phyloP scores from a whole-genome alignment of 495 filamentous ascomycete species.

The Podospora appendiculata region DNA sequence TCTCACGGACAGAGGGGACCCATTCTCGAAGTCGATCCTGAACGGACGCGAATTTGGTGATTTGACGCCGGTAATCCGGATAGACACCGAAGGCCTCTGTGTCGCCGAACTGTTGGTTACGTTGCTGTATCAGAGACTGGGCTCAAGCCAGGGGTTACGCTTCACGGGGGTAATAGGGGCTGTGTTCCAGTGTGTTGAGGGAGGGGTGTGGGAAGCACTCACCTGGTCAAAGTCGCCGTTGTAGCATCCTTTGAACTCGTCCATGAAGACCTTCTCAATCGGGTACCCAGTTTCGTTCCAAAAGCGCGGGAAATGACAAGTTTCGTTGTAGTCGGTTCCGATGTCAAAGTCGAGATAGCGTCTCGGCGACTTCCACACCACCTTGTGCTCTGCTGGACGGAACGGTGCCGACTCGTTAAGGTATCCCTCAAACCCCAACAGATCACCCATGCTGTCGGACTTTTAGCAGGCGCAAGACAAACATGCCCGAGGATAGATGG shows the following conservation, averaged over 20 bases:
- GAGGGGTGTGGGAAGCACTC: neutral
- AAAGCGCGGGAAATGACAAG: constrained; percentile 57
- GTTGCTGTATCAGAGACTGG: neutral
- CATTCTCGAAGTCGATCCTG: constrained; percentile 72
- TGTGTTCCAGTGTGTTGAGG: neutral
- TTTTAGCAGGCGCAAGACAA: neutral
- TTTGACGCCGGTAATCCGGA: constrained; percentile 55
- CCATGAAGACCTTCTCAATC: constrained; percentile 35
- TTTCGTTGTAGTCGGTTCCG: constrained; percentile 45
- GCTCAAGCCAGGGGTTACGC: neutral
- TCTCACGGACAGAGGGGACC: constrained; percentile 51
- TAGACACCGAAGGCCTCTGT: constrained; percentile 60
- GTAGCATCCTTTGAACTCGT: constrained; percentile 48
- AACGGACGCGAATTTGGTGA: constrained; percentile 65
- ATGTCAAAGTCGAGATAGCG: constrained; percentile 56
- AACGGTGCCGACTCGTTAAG: constrained; percentile 57
- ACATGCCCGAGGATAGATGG: neutral
- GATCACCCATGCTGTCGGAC: constrained; percentile 47
- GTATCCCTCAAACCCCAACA: constrained; percentile 59
- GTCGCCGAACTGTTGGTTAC: constrained; percentile 44
- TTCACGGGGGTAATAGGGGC: neutral
- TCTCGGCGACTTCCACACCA: constrained; percentile 48
- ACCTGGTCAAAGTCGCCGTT: constrained; percentile 60
- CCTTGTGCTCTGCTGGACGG: constrained; percentile 45
- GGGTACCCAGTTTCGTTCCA: constrained; percentile 53